Evolutionary conservation across 164 flowering plant species (phyloP), one percentile per base, ranked within the genome.

Genomic region (Vitis rotundifolia): DNA sequence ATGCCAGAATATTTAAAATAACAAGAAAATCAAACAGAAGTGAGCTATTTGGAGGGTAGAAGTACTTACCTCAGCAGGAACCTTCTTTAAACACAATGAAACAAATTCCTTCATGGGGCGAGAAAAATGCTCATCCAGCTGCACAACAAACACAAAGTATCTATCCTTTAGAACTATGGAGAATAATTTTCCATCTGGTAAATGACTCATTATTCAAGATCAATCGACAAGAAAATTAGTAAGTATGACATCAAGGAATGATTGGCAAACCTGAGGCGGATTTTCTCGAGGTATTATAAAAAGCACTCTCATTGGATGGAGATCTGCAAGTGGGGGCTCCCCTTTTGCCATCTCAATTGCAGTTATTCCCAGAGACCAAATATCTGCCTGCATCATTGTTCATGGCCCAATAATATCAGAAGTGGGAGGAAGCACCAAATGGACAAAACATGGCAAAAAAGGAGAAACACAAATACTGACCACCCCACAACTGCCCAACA

Each of bases 261-360:
- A 9, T 49, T 50, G 73, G 56, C 37, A 57, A 68, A 95, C 99
- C 99, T 93, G 99, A 11, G 99, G 99, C 61, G 99, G 99, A 74
- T 83, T 95, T 78, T 95, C 99, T 68, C 99, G 89, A 69, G 99
- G 99, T 73, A 95, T 95, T 59, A 95, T 95, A 69, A 95, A 95
- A 75, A 95, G 99, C 79, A 95, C 99, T 76, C 99, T 88, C 99
- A 95, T 93, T 19, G 99, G 99, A 74, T 95, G 99, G 70, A 93
- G 93, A 81, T 95, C 99, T 56, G 99, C 94, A 68, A 93, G 88
- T 55, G 99, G 99, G 59, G 99, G 99, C 69, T 95, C 99, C 75
- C 99, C 99, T 79, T 93, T 95, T 68, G 99, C 99, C 99, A 95
- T 95, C 84, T 95, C 99, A 73, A 95, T 95, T 49, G 90, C 91